Base-by-base conservation (phyloP, 192 early-diverging fungal genomes). In the Backusella parvicylindrica region DNA sequence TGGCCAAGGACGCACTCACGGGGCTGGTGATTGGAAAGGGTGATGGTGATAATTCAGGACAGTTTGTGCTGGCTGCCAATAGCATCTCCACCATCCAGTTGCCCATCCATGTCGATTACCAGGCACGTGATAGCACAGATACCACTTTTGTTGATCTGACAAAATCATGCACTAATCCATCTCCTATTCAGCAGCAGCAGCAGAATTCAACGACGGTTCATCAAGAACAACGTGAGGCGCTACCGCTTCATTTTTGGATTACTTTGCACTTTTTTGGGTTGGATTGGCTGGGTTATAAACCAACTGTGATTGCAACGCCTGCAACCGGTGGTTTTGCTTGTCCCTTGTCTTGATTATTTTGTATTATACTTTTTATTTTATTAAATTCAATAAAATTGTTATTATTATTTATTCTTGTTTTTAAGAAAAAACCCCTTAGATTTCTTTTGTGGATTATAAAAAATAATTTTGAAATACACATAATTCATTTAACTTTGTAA, bases 151-250 rank as follows among this genome's bases (percentile, higher is more conserved):
- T 28, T n/a, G 49, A 79, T 36, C 69, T 79, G 9, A 47, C 60
- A 30, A 68, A 79, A 11, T 69, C 78, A n/a, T 79, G 78, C 35
- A 50, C 21, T n/a, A n/a, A n/a, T n/a, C n/a, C n/a, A n/a, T n/a
- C n/a, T n/a, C n/a, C n/a, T n/a, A n/a, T n/a, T n/a, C n/a, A n/a
- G n/a, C n/a, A n/a, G 6, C 33, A 60, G 6, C 37, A 30, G 12
- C 70, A 31, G 28, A n/a, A 73, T 15, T 16, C 43, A 47, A 47
- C 53, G 11, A 21, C 50, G n/a, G 21, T 8, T 11, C n/a, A n/a
- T n/a, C n/a, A n/a, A n/a, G n/a, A n/a, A n/a, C n/a, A n/a, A n/a
- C 68, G 38, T 15, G 68, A 70, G 16, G 38, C 75, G 21, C 33
- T 75, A 5, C 72, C 65, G 6, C 60, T 79, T 60, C 78, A 79